Conservation (phyloP, 78 protist species). For the Guillardia theta region DNA sequence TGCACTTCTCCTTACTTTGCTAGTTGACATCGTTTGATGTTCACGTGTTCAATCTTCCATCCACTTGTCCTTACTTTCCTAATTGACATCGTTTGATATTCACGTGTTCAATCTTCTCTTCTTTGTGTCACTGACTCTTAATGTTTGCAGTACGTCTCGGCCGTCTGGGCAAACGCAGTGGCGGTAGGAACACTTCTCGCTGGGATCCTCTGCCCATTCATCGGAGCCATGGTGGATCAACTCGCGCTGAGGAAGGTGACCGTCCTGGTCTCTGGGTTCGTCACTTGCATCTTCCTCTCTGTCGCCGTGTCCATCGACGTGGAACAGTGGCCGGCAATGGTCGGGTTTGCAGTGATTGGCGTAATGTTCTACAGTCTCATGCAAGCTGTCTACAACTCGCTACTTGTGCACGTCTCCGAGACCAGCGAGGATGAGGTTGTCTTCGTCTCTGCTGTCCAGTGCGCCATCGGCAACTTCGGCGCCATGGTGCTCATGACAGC, state of each 20-base stretch:
- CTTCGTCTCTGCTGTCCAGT: neutral
- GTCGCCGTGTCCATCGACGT: neutral
- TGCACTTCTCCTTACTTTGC: no score
- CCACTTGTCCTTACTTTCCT: no score
- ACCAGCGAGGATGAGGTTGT: neutral
- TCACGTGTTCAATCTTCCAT: no score
- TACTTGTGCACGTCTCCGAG: neutral
- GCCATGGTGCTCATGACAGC: neutral
- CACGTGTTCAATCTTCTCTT: no score
- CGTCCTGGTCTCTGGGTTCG: neutral
- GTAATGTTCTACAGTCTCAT: neutral
- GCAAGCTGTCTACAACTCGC: conserved; percentile 1
- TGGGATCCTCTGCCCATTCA: neutral
- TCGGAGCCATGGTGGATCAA: neutral
- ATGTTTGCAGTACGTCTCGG: neutral
- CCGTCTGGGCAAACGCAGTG: neutral
- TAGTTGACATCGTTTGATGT: no score
- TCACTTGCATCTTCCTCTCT: neutral
- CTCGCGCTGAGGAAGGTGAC: neutral
- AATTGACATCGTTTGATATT: no score
- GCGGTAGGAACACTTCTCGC: neutral
- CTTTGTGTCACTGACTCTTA: no score
- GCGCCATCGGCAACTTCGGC: neutral
- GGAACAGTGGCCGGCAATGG: neutral
- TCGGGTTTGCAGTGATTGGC: neutral